Base-by-base conservation (phyloP, 495 filamentous ascomycete genomes). In the Xylaria sp. region DNA sequence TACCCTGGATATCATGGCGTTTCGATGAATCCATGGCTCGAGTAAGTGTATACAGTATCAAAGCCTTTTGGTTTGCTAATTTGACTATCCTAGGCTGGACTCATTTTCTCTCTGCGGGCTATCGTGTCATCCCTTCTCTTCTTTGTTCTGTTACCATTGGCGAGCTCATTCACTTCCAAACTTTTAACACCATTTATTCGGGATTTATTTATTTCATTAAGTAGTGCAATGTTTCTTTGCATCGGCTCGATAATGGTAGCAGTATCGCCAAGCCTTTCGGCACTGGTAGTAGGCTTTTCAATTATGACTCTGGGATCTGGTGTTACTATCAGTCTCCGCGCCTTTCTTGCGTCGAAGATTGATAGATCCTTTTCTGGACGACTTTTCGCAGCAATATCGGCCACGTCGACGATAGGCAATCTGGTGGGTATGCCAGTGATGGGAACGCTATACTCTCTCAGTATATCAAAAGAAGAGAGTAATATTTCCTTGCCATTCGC, bases 1-100 rank as follows among this genome's bases (percentile, higher is more conserved):
- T 64, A 64, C 61, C 61, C 26, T 64, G 61, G 61, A 50, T 64
- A 48, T 46, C 61, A 15, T 64, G 61, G 61, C 40, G 61, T n/a
- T 64, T 64, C 8, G 41, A 64, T 44, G 61, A 64, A 48, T 33
- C 61, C 8, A 64, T 64, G 61, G 26, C 61, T n/a, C 14, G 43
- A 44, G 61, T 64, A 48, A 29, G 61, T 64, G 35, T 12, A 7
- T 64, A 33, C 5, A 33, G 2, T 3, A 35, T 31, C 5, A 43
- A 1, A 35, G 0, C 26, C 6, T 31, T 14, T 43, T 48, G 14
- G 24, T 46, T 31, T 50, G 41, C 61, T 64, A 21, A 64, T 9
- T 2, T 35, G 17, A 46, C 33, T 48, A 21, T 64, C 24, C 17
- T 41, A 64, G 61, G 61, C 61, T 48, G 61, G 61, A 5, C 61